Conservation (phyloP, 2,329 filamentous ascomycete genomes). For the Exophiala oligosperma region DNA sequence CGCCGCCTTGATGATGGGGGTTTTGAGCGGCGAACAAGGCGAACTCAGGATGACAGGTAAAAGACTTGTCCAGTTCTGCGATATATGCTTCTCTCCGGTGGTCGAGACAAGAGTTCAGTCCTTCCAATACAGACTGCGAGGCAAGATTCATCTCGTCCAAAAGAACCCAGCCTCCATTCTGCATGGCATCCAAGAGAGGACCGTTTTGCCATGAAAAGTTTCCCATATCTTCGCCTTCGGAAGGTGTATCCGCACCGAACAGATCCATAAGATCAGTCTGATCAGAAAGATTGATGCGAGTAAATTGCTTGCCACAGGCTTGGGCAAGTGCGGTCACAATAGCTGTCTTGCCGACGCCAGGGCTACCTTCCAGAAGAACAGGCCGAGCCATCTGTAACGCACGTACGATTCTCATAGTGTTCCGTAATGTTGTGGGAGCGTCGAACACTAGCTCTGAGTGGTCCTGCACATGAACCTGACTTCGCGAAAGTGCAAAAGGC, state of each 20-base stretch:
- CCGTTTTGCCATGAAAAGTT: constrained; percentile 95
- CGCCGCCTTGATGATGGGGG: constrained; percentile 94
- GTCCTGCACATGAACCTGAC: constrained; percentile 41
- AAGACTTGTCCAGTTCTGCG: constrained; percentile 91
- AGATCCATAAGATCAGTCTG: constrained; percentile 97
- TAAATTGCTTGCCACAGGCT: constrained; percentile 77
- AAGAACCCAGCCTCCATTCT: constrained; percentile 92
- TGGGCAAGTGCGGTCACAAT: constrained; percentile 81
- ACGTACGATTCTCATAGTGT: constrained; percentile 86
- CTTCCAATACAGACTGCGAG: constrained; percentile 93
- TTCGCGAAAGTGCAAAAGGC: constrained; percentile 63
- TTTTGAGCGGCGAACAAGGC: constrained; percentile 97
- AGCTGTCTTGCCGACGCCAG: constrained; percentile 97
- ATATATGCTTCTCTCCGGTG: constrained; percentile 95
- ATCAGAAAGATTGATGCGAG: constrained; percentile 94
- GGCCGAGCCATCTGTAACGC: constrained; percentile 88
- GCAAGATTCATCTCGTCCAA: constrained; percentile 99
- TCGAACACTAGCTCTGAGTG: constrained; percentile 73
- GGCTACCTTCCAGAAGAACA: constrained; percentile 90
- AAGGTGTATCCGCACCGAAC: constrained; percentile 93
- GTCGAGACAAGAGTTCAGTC: constrained; percentile 92
- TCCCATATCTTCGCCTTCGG: constrained; percentile 87
- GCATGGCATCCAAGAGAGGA: constrained; percentile 94
- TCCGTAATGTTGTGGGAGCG: constrained; percentile 84
- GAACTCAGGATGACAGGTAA: constrained; percentile 85